Evolutionary conservation across 2,329 filamentous ascomycete species (phyloP).

Genomic region (Talaromyces islandicus): DNA sequence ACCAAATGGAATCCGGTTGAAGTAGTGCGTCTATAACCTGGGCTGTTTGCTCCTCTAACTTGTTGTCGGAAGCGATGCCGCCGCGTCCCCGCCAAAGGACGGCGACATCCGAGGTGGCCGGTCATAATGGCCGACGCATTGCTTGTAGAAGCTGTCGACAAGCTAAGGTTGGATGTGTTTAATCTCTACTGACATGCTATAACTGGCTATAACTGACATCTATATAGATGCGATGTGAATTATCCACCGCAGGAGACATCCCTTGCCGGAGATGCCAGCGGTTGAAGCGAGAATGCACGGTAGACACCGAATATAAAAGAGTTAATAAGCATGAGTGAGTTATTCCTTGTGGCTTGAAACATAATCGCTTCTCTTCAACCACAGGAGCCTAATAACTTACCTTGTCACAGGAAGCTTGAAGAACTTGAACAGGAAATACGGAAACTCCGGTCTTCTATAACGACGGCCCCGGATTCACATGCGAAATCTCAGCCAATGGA

Average conservation of each 20-base stretch:
- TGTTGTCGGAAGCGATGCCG: not conserved
- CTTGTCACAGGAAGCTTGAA: conserved; percentile 4
- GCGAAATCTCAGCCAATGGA: not conserved
- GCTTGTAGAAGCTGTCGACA: conserved; percentile 9
- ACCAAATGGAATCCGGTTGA: not conserved
- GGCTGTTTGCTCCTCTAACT: not conserved
- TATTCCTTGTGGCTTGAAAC: not conserved
- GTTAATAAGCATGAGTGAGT: conserved; percentile 8
- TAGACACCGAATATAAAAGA: conserved; percentile 7
- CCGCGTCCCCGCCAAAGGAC: not conserved
- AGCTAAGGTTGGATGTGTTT: conserved; percentile 2
- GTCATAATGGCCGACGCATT: not conserved
- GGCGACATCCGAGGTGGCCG: not conserved
- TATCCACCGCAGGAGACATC: not conserved
- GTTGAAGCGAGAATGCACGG: conserved; percentile 4
- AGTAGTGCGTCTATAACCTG: not conserved
- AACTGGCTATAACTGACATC: not conserved
- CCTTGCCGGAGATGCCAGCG: conserved; percentile 8
- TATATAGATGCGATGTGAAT: conserved; percentile 8
- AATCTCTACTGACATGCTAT: not conserved
- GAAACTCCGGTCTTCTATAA: conserved; percentile 3
- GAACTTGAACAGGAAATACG: conserved; percentile 6
- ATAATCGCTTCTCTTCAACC: not conserved
- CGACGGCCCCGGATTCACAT: not conserved
- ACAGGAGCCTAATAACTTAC: not conserved